phyloP scores from a whole-genome alignment of 305 asterid genomes.

The Fraxinus velutina region DNA sequence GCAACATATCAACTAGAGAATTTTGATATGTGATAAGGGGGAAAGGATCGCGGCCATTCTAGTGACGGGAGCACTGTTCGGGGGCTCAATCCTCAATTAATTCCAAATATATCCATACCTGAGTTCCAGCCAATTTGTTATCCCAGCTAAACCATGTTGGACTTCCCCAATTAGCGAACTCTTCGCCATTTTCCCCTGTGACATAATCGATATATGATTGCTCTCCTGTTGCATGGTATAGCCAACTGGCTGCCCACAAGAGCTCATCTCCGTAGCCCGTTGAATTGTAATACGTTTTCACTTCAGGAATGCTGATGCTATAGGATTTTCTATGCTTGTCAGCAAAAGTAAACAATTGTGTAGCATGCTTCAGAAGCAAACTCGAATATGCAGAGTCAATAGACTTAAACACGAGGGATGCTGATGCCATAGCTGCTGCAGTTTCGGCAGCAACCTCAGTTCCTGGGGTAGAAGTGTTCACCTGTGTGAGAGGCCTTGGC shows the following conservation, averaged over 20 bases:
- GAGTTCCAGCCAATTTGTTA: slow-evolving; percentile 85
- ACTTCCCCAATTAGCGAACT: slow-evolving; percentile 64
- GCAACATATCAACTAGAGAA: background rate
- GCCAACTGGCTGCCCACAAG: slow-evolving; percentile 96
- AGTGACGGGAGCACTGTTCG: background rate
- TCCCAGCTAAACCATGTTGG: slow-evolving; percentile 99
- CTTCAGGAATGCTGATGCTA: slow-evolving; percentile 67
- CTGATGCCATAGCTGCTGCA: slow-evolving; percentile 93
- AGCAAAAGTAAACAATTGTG: slow-evolving; percentile 71
- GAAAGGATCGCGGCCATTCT: background rate
- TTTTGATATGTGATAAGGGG: background rate
- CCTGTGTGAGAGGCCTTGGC: slow-evolving; percentile 69
- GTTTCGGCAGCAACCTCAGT: slow-evolving; percentile 89
- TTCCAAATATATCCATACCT: slow-evolving; percentile 40
- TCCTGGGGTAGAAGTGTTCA: slow-evolving; percentile 72
- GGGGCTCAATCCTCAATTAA: background rate
- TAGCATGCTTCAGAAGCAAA: slow-evolving; percentile 70
- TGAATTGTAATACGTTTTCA: slow-evolving; percentile 70
- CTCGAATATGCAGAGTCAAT: slow-evolving; percentile 59
- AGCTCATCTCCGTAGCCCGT: slow-evolving; percentile 98
- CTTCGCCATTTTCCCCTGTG: slow-evolving; percentile 67
- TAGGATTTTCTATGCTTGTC: slow-evolving; percentile 61
- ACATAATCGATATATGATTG: slow-evolving; percentile 59
- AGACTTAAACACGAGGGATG: slow-evolving; percentile 72
- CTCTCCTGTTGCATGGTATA: slow-evolving; percentile 84